Evolutionary conservation across 2,329 filamentous ascomycete species (phyloP).

Genomic region (Leptographium radiaticola): DNA sequence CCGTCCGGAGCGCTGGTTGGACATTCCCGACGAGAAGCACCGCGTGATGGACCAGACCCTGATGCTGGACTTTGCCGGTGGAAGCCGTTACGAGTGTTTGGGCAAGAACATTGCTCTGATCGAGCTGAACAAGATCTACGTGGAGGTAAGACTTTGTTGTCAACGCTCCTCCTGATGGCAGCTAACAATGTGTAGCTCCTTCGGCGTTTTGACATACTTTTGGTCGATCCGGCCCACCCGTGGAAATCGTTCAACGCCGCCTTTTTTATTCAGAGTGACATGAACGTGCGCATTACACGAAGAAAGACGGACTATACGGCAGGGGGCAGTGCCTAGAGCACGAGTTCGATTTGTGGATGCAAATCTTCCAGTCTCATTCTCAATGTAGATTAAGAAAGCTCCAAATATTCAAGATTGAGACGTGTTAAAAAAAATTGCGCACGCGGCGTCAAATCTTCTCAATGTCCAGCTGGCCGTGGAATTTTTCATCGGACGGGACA

Average conservation of each 20-base stretch:
- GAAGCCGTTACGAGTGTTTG: conserved; percentile 23
- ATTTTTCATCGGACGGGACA: background rate
- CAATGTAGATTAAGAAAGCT: no score
- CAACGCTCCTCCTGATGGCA: background rate
- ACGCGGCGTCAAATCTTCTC: background rate
- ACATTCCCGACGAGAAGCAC: conserved; percentile 15
- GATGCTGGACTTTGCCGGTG: conserved; percentile 26
- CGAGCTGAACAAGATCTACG: conserved; percentile 24
- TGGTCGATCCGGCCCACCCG: background rate
- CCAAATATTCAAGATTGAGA: no score
- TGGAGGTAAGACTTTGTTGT: conserved; percentile 6
- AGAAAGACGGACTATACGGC: background rate
- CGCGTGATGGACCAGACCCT: conserved; percentile 14
- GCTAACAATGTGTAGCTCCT: background rate
- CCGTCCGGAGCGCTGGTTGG: conserved; percentile 32
- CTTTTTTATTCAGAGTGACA: conserved; percentile 9
- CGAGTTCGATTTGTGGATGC: no score
- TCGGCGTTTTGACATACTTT: background rate
- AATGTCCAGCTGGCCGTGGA: background rate
- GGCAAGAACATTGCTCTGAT: conserved; percentile 29
- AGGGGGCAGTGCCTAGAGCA: no score
- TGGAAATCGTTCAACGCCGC: background rate
- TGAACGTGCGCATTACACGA: conserved; percentile 8
- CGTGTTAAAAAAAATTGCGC: no score
- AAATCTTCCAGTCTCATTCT: no score